A percentile compares a stretch with the other conserved stretches of the same genome.
Conservation (phyloP, 208 protist species). For the Trypanosoma lewisi region DNA sequence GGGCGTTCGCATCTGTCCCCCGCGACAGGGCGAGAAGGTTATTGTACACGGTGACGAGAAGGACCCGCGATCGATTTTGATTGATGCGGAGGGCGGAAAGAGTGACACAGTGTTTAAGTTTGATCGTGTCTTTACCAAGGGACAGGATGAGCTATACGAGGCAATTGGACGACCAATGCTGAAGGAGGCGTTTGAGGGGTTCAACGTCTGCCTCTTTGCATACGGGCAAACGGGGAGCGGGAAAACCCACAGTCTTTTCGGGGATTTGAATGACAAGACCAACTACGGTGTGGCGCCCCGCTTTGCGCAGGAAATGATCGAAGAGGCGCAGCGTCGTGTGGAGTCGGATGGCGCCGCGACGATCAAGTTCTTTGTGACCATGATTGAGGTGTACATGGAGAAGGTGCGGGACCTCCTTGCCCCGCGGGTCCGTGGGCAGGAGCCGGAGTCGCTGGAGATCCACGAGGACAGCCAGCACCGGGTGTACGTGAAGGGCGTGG, state of each 20-base stretch:
- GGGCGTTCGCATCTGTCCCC: conserved; percentile 21
- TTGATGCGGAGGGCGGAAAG: conserved; percentile 12
- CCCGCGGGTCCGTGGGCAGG: conserved; percentile 56
- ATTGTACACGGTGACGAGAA: conserved; percentile 11
- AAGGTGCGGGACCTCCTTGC: conserved; percentile 48
- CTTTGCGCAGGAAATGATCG: conserved; percentile 31
- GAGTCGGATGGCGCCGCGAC: conserved; percentile 20
- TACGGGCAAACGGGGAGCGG: conserved; percentile 81
- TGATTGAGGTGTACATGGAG: conserved; percentile 72
- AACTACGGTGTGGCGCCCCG: conserved; percentile 23
- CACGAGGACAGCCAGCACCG: conserved; percentile 46
- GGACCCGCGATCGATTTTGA: conserved; percentile 11
- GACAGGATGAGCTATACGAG: conserved; percentile 69
- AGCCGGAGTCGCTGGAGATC: conserved; percentile 76
- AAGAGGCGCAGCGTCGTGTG: conserved; percentile 33
- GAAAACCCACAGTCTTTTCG: conserved; percentile 78
- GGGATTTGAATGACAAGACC: conserved; percentile 29
- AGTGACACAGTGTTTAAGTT: conserved; percentile 26
- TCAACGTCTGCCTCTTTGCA: conserved; percentile 81
- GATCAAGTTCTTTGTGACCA: conserved; percentile 30
- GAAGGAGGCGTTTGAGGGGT: conserved; percentile 77
- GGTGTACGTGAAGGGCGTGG: conserved; percentile 49
- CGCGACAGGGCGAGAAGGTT: conserved; percentile 17
- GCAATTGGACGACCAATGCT: conserved; percentile 76
- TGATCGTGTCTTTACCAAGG: conserved; percentile 33